Evolutionary conservation across 352 stramenopile species (phyloP).

Genomic region (Paralagenidium karlingii): DNA sequence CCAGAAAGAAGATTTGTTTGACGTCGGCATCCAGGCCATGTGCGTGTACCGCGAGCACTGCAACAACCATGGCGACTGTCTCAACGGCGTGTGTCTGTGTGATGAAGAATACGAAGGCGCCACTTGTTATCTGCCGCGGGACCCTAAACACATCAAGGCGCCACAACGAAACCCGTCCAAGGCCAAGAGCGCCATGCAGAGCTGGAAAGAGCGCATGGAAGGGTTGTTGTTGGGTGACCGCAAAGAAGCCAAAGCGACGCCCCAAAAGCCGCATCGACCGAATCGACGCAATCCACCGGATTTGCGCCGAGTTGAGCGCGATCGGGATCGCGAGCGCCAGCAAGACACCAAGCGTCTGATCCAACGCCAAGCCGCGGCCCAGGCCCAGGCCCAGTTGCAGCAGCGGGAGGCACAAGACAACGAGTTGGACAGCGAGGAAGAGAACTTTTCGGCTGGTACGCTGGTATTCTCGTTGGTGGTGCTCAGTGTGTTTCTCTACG

Average conservation of each 20-base stretch:
- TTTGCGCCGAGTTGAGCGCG: too few relatives aligned
- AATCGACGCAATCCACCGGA: too few relatives aligned
- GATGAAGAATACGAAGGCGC: slow-evolving; percentile 58
- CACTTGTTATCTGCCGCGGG: slow-evolving; percentile 61
- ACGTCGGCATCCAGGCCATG: slow-evolving; percentile 22
- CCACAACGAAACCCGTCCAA: neutral
- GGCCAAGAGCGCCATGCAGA: too few relatives aligned
- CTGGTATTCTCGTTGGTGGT: slow-evolving; percentile 26
- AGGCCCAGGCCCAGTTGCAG: slow-evolving; percentile 1
- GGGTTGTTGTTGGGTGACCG: too few relatives aligned
- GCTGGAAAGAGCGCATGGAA: too few relatives aligned
- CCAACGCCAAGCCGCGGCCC: too few relatives aligned
- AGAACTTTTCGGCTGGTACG: slow-evolving; percentile 17
- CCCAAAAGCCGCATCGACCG: too few relatives aligned
- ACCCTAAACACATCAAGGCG: neutral
- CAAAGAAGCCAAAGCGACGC: too few relatives aligned
- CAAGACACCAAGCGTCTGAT: too few relatives aligned
- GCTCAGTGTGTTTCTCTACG: slow-evolving; percentile 24
- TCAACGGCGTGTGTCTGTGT: slow-evolving; percentile 67
- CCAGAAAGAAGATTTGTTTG: slow-evolving; percentile 19
- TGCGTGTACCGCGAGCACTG: slow-evolving; percentile 77
- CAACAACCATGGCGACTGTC: slow-evolving; percentile 64
- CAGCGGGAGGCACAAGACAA: slow-evolving; percentile 5
- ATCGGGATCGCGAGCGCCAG: too few relatives aligned
- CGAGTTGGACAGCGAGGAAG: slow-evolving; percentile 5